Evolutionary conservation across 108 stramenopile species (phyloP).

Genomic region (Skeletonema marinoi): DNA sequence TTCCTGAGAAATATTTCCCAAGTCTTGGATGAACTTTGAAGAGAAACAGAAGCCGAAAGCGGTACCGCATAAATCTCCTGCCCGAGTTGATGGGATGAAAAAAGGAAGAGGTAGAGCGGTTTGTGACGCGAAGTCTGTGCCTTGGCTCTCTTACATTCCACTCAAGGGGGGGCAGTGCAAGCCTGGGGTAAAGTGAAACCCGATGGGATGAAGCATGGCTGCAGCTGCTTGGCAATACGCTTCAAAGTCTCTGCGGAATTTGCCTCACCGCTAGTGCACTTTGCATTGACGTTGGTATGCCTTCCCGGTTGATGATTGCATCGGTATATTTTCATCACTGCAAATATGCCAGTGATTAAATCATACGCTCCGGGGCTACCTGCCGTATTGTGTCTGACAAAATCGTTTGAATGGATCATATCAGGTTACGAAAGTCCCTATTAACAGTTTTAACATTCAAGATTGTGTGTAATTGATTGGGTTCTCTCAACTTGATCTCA

Average conservation of each 20-base stretch:
- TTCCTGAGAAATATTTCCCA: constrained; percentile 69
- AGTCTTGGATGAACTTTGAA: constrained; percentile 51
- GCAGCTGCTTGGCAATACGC: constrained; percentile 65
- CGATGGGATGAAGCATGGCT: constrained; percentile 3
- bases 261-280: constrained; percentile 69
- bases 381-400: constrained; percentile 1
- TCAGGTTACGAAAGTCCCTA: constrained; percentile 52
- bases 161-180: constrained; percentile 4
- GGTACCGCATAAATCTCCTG: neutral
- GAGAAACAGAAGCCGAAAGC: neutral
- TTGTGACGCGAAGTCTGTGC: no score
- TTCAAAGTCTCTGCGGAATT: constrained; percentile 73
- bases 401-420: neutral
- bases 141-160: no score
- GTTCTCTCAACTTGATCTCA: neutral
- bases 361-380: constrained; percentile 40
- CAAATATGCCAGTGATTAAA: constrained; percentile 72
- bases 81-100: constrained; percentile 24
- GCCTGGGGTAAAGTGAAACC: constrained; percentile 9
- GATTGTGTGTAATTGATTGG: neutral
- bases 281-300: constrained; percentile 66
- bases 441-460: no score
- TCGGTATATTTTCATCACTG: constrained; percentile 12
- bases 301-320: constrained; percentile 60
- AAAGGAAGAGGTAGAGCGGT: no score